Conservation (phyloP, 805 yeast genomes). For the Jamesozyma spencerorum region DNA sequence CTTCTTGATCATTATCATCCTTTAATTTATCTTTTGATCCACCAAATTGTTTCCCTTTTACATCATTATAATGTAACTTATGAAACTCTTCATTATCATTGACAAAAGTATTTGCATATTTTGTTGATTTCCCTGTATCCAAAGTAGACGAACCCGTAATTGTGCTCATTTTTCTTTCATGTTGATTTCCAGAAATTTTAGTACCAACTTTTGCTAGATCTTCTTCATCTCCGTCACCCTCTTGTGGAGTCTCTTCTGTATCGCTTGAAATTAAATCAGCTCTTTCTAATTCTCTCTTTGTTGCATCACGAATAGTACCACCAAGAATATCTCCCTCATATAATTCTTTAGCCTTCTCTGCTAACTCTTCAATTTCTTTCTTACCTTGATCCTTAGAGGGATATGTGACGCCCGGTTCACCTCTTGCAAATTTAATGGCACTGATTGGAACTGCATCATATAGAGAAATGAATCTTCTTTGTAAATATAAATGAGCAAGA, state of each 20-base stretch:
- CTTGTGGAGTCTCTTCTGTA: not conserved
- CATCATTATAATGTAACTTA: conserved; percentile 19
- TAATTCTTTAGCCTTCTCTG: conserved; percentile 30
- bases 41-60: conserved; percentile 9
- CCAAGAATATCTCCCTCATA: conserved; percentile 19
- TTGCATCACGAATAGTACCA: conserved; percentile 25
- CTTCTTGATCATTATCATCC: conserved; percentile 2
- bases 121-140: conserved; percentile 1
- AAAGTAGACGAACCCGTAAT: conserved; percentile 3
- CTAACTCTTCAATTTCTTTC: conserved; percentile 45
- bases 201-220: too few species aligned
- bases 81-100: conserved; percentile 22
- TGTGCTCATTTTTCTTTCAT: conserved; percentile 4
- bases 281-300: conserved; percentile 21
- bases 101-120: conserved; percentile 18
- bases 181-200: not conserved
- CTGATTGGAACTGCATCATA: conserved; percentile 64
- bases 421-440: conserved; percentile 34
- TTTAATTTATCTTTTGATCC: not conserved
- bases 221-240: conserved; percentile 1
- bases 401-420: conserved; percentile 37
- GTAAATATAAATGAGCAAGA: conserved; percentile 47
- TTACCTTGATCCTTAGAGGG: conserved; percentile 59
- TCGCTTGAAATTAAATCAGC: conserved; percentile 21
- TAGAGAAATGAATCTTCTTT: conserved; percentile 50